Percentiles rank a stretch among this genome's conserved stretches.
These are phyloP conservation scores for Hippophae gyantsensis DNA, from an alignment of 306 rosid genomes.

Conservation along the genomic window DNA sequence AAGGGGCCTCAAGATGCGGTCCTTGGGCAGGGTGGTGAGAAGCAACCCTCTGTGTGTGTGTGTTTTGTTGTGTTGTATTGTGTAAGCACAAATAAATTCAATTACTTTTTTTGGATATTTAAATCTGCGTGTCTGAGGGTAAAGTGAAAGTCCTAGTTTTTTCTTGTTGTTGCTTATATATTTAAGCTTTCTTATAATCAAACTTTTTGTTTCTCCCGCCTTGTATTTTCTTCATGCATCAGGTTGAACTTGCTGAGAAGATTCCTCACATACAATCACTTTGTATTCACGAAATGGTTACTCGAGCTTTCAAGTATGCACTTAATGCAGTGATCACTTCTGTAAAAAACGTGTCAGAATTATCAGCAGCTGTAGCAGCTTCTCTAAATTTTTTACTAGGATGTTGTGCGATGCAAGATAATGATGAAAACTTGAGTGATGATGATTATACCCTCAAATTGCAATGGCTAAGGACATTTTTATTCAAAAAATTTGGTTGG, in stretches of 20 bases:
- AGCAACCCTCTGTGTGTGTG: slow-evolving; percentile 4
- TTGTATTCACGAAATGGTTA: slow-evolving; percentile 93
- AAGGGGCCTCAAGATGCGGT: slow-evolving; percentile 76
- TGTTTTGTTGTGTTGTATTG: too few species aligned
- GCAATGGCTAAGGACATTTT: slow-evolving; percentile 55
- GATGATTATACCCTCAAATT: slow-evolving; percentile 47
- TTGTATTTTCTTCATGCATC: slow-evolving; percentile 25
- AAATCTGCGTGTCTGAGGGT: too few species aligned
- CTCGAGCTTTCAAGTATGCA: slow-evolving; percentile 86
- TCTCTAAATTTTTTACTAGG: slow-evolving; percentile 71
- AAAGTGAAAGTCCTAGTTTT: too few species aligned
- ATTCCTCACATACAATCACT: slow-evolving; percentile 97
- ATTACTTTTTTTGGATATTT: too few species aligned
- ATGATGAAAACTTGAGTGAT: slow-evolving; percentile 28
- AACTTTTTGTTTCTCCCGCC: not conserved
- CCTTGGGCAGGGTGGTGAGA: slow-evolving; percentile 94
- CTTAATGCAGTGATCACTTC: slow-evolving; percentile 67
- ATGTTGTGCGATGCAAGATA: slow-evolving; percentile 33
- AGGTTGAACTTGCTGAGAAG: slow-evolving; percentile 83
- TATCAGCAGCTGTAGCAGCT: slow-evolving; percentile 56
- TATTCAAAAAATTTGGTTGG: slow-evolving; percentile 71
- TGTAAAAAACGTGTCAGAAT: slow-evolving; percentile 38
- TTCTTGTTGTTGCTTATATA: too few species aligned
- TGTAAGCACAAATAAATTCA: too few species aligned
- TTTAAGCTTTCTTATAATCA: not conserved